Base-by-base conservation (phyloP, 2,329 filamentous ascomycete genomes). In the Claviceps arundinis region DNA sequence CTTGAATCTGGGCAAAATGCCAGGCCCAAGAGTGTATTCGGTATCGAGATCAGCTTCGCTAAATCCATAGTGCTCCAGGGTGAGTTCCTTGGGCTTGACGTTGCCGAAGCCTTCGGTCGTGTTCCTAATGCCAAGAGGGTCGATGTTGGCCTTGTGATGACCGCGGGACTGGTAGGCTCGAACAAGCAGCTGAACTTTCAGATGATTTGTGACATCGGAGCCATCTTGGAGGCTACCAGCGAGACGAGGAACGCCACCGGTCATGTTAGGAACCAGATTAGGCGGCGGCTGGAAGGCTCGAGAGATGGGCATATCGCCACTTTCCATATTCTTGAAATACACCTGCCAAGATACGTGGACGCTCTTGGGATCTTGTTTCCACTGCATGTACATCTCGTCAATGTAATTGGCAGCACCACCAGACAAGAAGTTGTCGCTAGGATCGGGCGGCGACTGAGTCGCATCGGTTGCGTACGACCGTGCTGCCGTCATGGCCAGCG, bases 261-360 rank as follows among this genome's bases (percentile, higher is more conserved):
- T 82, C 50, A 89, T 85, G 59, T 82, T 81, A 52, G 90, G 88
- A 50, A 97, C 84, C 60, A 98, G 82, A 60, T 87, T 95, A 16
- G 93, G 93, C 47, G 93, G 93, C 59, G 93, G 90, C 59, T 89
- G 89, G 76, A 98, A 98, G 61, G 93, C 93, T 72, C 95, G 87
- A 57, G 91, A 93, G 67, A 95, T 89, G 66, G 91, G 91, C 89
- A 98, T 97, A 65, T 93, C 87, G 68, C 93, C 93, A 59, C 82
- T 87, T 76, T 98, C 93, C 87, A 98, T 96, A 74, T 98, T 98
- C 74, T 84, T 88, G 80, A 98, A 98, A 80, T 98, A 98, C 67
- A 94, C 84, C 74, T 95, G 91, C 93, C 93, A 98, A 68, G 93
- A 98, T 63, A 95, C 79, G 72, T 98, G 93, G 54, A 98, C 93